Evolutionary conservation across 2,329 filamentous ascomycete species (phyloP).

Genomic region (Pseudogymnoascus sp.): DNA sequence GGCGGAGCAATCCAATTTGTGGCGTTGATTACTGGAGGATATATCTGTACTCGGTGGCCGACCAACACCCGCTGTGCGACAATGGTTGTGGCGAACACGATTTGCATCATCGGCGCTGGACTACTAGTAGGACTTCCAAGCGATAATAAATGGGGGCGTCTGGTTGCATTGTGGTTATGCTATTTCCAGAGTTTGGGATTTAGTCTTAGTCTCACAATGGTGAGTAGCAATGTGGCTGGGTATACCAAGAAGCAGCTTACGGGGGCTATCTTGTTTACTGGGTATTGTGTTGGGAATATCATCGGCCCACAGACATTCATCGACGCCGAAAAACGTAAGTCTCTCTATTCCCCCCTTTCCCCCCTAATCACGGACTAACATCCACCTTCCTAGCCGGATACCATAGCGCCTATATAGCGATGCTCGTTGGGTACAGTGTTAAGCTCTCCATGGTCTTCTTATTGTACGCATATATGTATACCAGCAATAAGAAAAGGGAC

Average conservation of each 20-base stretch:
- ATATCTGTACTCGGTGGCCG: slow-evolving; percentile 46
- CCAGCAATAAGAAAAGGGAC: slow-evolving; percentile 48
- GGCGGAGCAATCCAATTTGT: slow-evolving; percentile 52
- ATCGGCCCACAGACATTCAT: slow-evolving; percentile 36
- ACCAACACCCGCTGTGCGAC: slow-evolving; percentile 44
- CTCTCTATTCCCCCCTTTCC: not conserved
- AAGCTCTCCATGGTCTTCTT: slow-evolving; percentile 45
- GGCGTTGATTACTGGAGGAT: slow-evolving; percentile 44
- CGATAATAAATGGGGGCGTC: slow-evolving; percentile 48
- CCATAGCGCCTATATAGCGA: slow-evolving; percentile 31
- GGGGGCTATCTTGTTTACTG: slow-evolving; percentile 44
- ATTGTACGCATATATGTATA: slow-evolving; percentile 50
- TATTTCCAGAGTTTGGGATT: slow-evolving; percentile 49
- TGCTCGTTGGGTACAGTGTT: slow-evolving; percentile 49
- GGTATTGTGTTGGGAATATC: slow-evolving; percentile 49
- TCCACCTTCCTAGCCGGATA: slow-evolving; percentile 26
- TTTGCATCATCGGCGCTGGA: slow-evolving; percentile 48
- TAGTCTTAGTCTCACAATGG: slow-evolving; percentile 46
- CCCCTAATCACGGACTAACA: slow-evolving; percentile 16
- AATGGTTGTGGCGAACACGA: slow-evolving; percentile 49
- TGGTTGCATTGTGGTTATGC: slow-evolving; percentile 52
- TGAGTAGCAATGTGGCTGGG: slow-evolving; percentile 46
- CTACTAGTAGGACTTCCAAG: slow-evolving; percentile 46
- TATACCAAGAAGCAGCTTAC: slow-evolving; percentile 51
- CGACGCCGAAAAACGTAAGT: slow-evolving; percentile 24